phyloP scores from a whole-genome alignment of 2,329 filamentous ascomycete genomes.

The Orbilia blumenaviensis region DNA sequence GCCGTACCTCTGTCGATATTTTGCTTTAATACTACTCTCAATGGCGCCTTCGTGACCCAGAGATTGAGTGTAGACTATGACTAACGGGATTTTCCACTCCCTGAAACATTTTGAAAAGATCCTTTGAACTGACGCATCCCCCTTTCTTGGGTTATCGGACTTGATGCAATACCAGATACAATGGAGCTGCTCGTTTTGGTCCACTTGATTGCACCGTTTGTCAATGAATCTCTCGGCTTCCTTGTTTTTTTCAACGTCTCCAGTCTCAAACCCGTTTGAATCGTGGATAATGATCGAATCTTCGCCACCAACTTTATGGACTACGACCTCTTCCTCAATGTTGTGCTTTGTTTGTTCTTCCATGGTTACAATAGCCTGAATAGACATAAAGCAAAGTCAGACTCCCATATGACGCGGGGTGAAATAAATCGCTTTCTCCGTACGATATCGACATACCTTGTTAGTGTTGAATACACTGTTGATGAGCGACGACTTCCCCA shows the following conservation, averaged over 20 bases:
- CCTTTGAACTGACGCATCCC: neutral
- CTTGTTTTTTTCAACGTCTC: slow-evolving; percentile 11
- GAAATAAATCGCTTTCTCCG: neutral
- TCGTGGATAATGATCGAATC: slow-evolving; percentile 36
- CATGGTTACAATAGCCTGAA: neutral
- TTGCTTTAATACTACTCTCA: neutral
- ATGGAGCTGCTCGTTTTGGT: slow-evolving; percentile 5
- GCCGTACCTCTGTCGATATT: neutral
- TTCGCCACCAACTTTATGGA: slow-evolving; percentile 11
- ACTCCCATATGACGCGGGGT: neutral
- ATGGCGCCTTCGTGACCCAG: neutral
- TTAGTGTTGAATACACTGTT: slow-evolving; percentile 22
- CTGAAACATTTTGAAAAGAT: slow-evolving; percentile 22
- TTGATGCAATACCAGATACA: slow-evolving; percentile 38
- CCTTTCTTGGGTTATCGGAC: neutral
- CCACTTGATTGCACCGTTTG: neutral
- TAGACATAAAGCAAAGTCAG: neutral
- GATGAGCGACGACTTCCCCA: slow-evolving; percentile 31
- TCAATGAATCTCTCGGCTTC: slow-evolving; percentile 6
- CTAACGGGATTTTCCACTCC: slow-evolving; percentile 24
- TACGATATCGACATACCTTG: neutral
- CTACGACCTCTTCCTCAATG: slow-evolving; percentile 28
- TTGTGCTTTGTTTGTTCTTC: slow-evolving; percentile 14
- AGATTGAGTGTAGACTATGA: slow-evolving; percentile 23
- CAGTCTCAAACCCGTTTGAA: slow-evolving; percentile 28